Evolutionary conservation across 257 asterid genomes (phyloP).

Genomic region (Marsdenia floribunda): DNA sequence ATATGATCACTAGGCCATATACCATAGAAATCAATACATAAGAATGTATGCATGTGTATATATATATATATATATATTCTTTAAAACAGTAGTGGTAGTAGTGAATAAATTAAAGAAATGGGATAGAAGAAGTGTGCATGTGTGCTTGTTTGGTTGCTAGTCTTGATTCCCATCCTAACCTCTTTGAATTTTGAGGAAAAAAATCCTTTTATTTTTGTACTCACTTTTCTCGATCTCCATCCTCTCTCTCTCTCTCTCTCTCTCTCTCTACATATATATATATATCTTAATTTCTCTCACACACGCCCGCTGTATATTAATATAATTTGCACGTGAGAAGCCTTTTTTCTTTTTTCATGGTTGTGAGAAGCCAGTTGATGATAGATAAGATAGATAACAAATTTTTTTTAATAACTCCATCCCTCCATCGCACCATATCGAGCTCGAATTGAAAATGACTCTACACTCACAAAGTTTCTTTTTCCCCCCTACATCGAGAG

Average conservation of each 20-base stretch:
- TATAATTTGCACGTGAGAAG: slow-evolving; percentile 13
- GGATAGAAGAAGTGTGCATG: background rate
- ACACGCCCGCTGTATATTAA: background rate
- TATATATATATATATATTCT: too few relatives aligned
- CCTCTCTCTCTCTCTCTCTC: background rate
- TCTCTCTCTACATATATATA: background rate
- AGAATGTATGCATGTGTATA: too few relatives aligned
- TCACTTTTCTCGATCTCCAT: background rate
- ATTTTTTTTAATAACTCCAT: background rate
- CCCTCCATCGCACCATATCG: too few relatives aligned
- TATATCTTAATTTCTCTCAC: background rate
- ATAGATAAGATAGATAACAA: background rate
- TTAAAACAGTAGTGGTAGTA: background rate
- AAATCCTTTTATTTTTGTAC: background rate
- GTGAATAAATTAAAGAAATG: background rate
- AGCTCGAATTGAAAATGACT: background rate
- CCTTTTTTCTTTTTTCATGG: too few relatives aligned
- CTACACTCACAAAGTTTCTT: background rate
- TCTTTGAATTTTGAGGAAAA: slow-evolving; percentile 2
- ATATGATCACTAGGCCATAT: too few relatives aligned
- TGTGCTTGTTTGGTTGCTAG: slow-evolving; percentile 3
- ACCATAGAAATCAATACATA: too few relatives aligned
- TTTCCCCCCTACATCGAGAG: background rate
- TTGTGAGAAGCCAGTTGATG: slow-evolving; percentile 11
- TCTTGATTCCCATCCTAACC: slow-evolving; percentile 16